These are phyloP conservation scores for Xylaria sp. DNA, from an alignment of 2,329 filamentous ascomycete genomes.

Conservation along the genomic window DNA sequence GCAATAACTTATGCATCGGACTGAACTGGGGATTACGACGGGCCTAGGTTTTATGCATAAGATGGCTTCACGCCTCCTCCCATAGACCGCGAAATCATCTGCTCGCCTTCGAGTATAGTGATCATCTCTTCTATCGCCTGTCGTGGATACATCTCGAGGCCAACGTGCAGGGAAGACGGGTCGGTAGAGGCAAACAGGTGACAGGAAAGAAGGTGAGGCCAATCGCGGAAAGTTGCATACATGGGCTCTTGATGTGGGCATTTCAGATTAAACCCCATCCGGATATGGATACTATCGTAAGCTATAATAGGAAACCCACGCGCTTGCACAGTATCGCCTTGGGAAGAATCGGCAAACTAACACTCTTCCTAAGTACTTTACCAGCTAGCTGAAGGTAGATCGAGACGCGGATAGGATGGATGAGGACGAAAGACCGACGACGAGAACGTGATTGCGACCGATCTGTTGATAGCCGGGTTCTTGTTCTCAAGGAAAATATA, in stretches of 20 bases:
- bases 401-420: no score
- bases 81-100: background rate
- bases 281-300: no score
- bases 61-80: background rate
- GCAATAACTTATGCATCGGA: no score
- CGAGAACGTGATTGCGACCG: background rate
- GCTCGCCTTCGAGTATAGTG: background rate
- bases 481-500: background rate
- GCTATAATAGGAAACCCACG: no score
- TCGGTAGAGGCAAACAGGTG: background rate
- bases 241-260: background rate
- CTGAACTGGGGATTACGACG: no score
- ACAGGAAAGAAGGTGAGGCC: background rate
- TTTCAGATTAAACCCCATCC: background rate
- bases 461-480: background rate
- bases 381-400: no score
- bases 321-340: no score
- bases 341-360: no score
- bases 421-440: no score
- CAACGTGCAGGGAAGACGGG: background rate
- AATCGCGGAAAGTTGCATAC: constrained; percentile 2
- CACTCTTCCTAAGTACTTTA: no score
- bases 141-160: background rate
- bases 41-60: no score
- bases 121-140: background rate